Evolutionary conservation across 495 filamentous ascomycete species (phyloP).

Genomic region (Talaromyces ruber): DNA sequence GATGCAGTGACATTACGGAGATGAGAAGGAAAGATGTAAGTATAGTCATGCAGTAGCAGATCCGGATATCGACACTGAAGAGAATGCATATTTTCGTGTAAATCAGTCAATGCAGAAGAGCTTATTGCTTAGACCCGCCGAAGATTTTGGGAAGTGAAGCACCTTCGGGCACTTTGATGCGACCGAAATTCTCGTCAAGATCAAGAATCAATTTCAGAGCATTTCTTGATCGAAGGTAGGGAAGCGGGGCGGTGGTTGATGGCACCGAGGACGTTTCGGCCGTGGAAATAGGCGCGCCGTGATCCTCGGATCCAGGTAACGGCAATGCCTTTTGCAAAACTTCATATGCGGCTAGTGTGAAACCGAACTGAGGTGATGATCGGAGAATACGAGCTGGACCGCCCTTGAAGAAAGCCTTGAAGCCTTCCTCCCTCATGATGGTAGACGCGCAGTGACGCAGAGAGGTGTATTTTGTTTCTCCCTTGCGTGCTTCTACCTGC

Average conservation of each 20-base stretch:
- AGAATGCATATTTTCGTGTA: neutral
- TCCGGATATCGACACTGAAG: neutral
- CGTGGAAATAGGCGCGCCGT: slow-evolving; percentile 31
- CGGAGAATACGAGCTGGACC: slow-evolving; percentile 89
- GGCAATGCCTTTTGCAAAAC: slow-evolving; percentile 77
- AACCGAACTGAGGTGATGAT: slow-evolving; percentile 94
- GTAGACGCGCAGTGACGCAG: slow-evolving; percentile 80
- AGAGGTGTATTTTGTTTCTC: slow-evolving; percentile 75
- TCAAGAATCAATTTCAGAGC: slow-evolving; percentile 97
- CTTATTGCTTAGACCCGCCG: slow-evolving; percentile 23
- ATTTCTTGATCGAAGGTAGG: slow-evolving; percentile 80
- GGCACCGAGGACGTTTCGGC: slow-evolving; percentile 31
- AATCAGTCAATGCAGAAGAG: slow-evolving; percentile 4
- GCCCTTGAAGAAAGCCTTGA: slow-evolving; percentile 96
- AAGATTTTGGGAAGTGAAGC: slow-evolving; percentile 36
- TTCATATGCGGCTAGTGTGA: slow-evolving; percentile 92
- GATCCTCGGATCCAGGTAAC: slow-evolving; percentile 58
- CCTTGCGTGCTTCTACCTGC: slow-evolving; percentile 94
- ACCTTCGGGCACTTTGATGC: slow-evolving; percentile 46
- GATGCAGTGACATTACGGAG: neutral
- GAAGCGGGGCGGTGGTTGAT: slow-evolving; percentile 57
- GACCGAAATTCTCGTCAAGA: slow-evolving; percentile 83
- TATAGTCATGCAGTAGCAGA: neutral
- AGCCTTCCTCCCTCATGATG: slow-evolving; percentile 83
- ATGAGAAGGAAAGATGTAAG: neutral